phyloP scores from a whole-genome alignment of 345 rosid species.

The Arabidopsis suecica region DNA sequence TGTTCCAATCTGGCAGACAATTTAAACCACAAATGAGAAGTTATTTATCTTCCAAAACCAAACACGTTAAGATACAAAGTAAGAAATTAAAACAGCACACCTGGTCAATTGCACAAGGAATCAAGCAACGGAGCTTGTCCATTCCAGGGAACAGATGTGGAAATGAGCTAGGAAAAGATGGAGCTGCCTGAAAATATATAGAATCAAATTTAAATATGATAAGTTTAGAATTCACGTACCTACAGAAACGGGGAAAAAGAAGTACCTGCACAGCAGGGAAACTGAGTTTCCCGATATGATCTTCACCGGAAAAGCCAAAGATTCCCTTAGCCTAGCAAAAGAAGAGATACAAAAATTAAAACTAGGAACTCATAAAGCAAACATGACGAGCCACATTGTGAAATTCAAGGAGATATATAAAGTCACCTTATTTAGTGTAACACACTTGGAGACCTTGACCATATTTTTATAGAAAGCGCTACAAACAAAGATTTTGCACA shows the following conservation, averaged over 20 bases:
- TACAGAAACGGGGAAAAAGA: constrained; percentile 17
- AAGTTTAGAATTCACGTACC: background rate
- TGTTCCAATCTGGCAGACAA: background rate
- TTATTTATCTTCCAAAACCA: no score
- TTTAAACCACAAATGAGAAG: no score
- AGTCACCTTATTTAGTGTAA: constrained; percentile 82
- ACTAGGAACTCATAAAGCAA: constrained; percentile 1
- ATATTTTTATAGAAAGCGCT: constrained; percentile 89
- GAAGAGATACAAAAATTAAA: constrained; percentile 15
- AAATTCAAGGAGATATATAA: background rate
- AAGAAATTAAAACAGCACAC: constrained; percentile 39
- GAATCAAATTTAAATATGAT: constrained; percentile 10
- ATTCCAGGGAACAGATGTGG: constrained; percentile 79
- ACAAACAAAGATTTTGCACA: constrained; percentile 32
- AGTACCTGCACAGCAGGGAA: constrained; percentile 92
- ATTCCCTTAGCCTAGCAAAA: constrained; percentile 71
- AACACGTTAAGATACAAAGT: no score
- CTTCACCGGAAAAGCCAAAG: constrained; percentile 95
- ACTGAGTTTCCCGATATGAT: constrained; percentile 89
- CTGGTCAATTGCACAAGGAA: constrained; percentile 89
- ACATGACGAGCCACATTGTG: constrained; percentile 1
- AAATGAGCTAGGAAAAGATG: constrained; percentile 89
- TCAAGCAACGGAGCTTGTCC: constrained; percentile 77
- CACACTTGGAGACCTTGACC: constrained; percentile 90
- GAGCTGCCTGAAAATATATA: constrained; percentile 70